Evolutionary conservation across 2,329 filamentous ascomycete genomes (phyloP).

Genomic region (Microsporum canis): DNA sequence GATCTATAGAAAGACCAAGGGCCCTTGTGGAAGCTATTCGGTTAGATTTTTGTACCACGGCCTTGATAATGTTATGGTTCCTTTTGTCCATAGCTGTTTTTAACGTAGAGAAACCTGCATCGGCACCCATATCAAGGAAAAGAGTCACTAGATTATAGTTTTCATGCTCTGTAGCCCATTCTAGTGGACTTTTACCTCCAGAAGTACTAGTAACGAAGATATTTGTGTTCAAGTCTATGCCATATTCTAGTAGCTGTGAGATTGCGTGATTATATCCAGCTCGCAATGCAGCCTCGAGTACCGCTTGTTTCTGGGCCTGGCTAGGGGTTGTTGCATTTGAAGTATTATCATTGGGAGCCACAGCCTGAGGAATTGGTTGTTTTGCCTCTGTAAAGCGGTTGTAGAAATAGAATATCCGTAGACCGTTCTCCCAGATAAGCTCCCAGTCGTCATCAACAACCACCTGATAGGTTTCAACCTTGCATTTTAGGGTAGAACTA

Average conservation of each 20-base stretch:
- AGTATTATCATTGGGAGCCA: not conserved
- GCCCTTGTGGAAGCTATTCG: slow-evolving; percentile 12
- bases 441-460: slow-evolving; percentile 7
- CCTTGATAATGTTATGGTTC: slow-evolving; percentile 12
- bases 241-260: slow-evolving; percentile 12
- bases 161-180: slow-evolving; percentile 13
- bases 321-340: not conserved
- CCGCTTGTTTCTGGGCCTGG: slow-evolving; percentile 7
- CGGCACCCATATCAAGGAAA: slow-evolving; percentile 13
- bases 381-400: slow-evolving; percentile 9
- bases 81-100: slow-evolving; percentile 14
- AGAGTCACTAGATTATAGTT: slow-evolving; percentile 12
- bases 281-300: slow-evolving; percentile 10
- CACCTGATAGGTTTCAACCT: too few relatives aligned
- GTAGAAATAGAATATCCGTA: slow-evolving; percentile 9
- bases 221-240: slow-evolving; percentile 9
- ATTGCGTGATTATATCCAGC: slow-evolving; percentile 11
- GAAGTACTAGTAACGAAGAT: not conserved
- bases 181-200: slow-evolving; percentile 9
- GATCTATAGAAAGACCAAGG: slow-evolving; percentile 12
- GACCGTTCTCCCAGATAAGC: slow-evolving; percentile 9
- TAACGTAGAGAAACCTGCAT: slow-evolving; percentile 11
- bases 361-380: not conserved
- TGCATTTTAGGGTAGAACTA: not conserved
- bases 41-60: slow-evolving; percentile 13